A percentile compares a stretch with the other conserved stretches of the same genome.
Conservation (phyloP, 345 rosid genomes). For the Eucalyptus rudis region DNA sequence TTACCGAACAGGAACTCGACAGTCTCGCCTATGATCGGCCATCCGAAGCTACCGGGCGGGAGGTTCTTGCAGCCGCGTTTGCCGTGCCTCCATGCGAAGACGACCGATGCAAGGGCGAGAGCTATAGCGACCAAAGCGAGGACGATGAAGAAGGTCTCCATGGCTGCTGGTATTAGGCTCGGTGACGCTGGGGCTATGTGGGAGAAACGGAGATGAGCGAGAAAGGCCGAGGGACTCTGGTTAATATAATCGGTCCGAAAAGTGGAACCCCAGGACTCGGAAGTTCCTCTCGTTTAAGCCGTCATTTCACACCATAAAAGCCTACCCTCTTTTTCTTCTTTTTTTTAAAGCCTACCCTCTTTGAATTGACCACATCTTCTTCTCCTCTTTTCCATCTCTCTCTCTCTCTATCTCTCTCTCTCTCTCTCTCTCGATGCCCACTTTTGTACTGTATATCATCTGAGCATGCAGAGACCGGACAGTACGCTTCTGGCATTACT, state of each 20-base stretch:
- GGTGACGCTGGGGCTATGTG: not conserved
- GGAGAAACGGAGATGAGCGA: not conserved
- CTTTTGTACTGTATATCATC: not conserved
- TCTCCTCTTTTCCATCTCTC: not conserved
- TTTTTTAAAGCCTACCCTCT: not conserved
- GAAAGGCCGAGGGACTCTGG: not conserved
- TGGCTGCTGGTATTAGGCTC: not conserved
- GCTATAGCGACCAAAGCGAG: not conserved
- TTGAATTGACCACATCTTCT: not conserved
- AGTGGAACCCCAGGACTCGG: not conserved
- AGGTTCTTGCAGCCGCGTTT: constrained; percentile 2
- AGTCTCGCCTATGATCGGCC: constrained; percentile 42
- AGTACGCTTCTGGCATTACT: not conserved
- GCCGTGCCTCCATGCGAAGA: not conserved
- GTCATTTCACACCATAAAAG: not conserved
- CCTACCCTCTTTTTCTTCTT: too few species aligned
- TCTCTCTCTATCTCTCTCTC: not conserved
- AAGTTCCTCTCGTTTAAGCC: not conserved
- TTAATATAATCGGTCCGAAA: not conserved
- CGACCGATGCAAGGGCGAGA: not conserved
- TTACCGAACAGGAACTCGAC: constrained; percentile 29
- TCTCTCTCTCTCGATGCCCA: not conserved
- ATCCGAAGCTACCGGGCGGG: constrained; percentile 58
- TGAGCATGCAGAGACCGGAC: not conserved
- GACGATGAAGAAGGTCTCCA: not conserved